phyloP scores from a whole-genome alignment of 352 stramenopile species.

The Pythium chondricola region DNA sequence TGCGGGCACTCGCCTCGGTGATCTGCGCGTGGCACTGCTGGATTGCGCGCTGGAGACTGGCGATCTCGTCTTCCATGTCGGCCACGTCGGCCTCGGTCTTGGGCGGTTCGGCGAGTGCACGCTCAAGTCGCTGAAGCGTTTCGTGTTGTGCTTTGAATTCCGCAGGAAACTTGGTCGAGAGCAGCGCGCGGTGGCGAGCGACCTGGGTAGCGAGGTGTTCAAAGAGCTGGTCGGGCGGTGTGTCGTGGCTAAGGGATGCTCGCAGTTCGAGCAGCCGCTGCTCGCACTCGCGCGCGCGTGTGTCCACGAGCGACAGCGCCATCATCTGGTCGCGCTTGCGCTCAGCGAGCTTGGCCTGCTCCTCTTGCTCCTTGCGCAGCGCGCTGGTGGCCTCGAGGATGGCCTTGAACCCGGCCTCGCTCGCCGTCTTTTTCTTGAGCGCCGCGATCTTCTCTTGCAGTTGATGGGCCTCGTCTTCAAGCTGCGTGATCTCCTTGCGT shows the following conservation, averaged over 20 bases:
- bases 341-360: slow-evolving; percentile 89
- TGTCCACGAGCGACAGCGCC: slow-evolving; percentile 78
- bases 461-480: slow-evolving; percentile 89
- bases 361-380: slow-evolving; percentile 92
- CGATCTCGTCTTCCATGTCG: slow-evolving; percentile 82
- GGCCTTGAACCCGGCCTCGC: slow-evolving; percentile 81
- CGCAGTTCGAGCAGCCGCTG: slow-evolving; percentile 67
- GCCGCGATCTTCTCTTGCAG: slow-evolving; percentile 88
- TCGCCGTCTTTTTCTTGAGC: slow-evolving; percentile 84
- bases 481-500: slow-evolving; percentile 86
- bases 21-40: slow-evolving; percentile 66
- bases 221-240: slow-evolving; percentile 83
- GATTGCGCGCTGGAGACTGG: slow-evolving; percentile 51
- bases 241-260: slow-evolving; percentile 65
- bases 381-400: slow-evolving; percentile 87
- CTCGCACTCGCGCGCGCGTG: slow-evolving; percentile 64
- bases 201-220: slow-evolving; percentile 79
- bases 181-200: slow-evolving; percentile 60
- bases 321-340: slow-evolving; percentile 87
- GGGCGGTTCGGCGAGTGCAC: slow-evolving; percentile 57
- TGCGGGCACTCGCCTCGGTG: slow-evolving; percentile 52
- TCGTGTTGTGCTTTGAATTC: slow-evolving; percentile 76
- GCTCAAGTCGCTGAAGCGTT: slow-evolving; percentile 70
- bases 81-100: slow-evolving; percentile 85
- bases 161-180: slow-evolving; percentile 61